Evolutionary conservation across 192 early-diverging fungal genomes (phyloP).

Genomic region (Backusella psychrophila): DNA sequence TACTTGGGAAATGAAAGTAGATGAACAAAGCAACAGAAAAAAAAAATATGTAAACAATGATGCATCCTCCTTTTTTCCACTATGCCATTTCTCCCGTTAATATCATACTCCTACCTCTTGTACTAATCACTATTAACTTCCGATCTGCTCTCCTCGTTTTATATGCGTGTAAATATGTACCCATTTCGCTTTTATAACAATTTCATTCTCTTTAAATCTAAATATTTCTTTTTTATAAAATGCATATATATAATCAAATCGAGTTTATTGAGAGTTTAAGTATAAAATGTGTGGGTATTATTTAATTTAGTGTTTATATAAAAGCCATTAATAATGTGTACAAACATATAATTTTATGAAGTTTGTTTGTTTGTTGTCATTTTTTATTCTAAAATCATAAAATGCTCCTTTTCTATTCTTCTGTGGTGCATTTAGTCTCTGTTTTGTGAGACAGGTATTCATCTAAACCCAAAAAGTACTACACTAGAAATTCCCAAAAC

Average conservation of each 20-base stretch:
- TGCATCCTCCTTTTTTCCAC: neutral
- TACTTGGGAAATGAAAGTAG: neutral
- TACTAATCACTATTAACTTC: neutral
- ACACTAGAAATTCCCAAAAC: neutral
- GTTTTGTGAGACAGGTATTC: neutral
- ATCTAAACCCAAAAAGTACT: neutral
- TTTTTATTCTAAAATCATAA: neutral
- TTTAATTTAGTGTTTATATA: neutral
- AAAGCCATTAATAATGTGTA: neutral
- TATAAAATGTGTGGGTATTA: neutral
- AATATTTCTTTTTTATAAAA: neutral
- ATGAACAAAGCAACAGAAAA: neutral
- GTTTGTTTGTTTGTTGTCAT: neutral
- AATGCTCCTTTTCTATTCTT: neutral
- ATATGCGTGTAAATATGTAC: neutral
- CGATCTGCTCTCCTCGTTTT: neutral
- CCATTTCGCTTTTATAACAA: neutral
- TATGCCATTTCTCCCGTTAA: conserved; percentile 1
- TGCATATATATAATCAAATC: neutral
- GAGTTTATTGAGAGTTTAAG: neutral
- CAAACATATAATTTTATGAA: neutral
- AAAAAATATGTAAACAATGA: neutral
- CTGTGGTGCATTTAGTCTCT: neutral
- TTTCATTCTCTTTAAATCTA: neutral
- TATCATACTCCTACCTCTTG: neutral